Evolutionary conservation across 2,329 filamentous ascomycete genomes (phyloP).

Genomic region (Celoporthe dispersa): DNA sequence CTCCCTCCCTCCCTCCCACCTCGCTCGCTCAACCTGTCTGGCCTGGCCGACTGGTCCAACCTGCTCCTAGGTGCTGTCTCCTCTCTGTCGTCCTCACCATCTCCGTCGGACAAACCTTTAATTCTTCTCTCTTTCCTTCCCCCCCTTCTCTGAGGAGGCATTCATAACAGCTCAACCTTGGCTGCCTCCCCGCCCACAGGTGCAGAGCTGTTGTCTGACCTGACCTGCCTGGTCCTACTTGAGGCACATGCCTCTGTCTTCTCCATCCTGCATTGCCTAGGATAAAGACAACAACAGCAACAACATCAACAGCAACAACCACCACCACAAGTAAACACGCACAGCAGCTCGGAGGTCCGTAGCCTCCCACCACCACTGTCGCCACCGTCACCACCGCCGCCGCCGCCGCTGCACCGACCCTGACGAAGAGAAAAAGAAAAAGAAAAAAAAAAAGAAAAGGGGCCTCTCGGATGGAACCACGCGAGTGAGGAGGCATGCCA

Average conservation of each 20-base stretch:
- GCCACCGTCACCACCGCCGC: background rate
- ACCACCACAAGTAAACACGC: background rate
- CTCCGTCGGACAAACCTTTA: background rate
- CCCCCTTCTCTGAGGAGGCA: background rate
- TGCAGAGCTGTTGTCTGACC: background rate
- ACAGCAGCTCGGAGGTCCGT: background rate
- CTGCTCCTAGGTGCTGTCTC: background rate
- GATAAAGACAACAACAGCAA: background rate
- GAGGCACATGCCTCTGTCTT: background rate
- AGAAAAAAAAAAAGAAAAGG: background rate
- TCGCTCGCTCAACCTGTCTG: background rate
- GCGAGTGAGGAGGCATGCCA: constrained; percentile 32
- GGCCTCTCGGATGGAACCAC: constrained; percentile 20
- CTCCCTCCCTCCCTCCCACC: background rate
- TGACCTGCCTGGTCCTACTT: background rate
- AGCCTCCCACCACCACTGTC: background rate
- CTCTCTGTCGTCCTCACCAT: background rate
- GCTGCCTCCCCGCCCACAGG: background rate
- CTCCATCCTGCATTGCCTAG: background rate
- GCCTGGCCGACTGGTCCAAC: background rate
- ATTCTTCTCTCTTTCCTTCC: background rate
- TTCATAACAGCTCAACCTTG: background rate
- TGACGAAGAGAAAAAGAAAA: background rate
- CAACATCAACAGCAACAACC: background rate
- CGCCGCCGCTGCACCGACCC: background rate